Evolutionary conservation across 352 stramenopile species (phyloP).

Genomic region (Pythium angustatum): DNA sequence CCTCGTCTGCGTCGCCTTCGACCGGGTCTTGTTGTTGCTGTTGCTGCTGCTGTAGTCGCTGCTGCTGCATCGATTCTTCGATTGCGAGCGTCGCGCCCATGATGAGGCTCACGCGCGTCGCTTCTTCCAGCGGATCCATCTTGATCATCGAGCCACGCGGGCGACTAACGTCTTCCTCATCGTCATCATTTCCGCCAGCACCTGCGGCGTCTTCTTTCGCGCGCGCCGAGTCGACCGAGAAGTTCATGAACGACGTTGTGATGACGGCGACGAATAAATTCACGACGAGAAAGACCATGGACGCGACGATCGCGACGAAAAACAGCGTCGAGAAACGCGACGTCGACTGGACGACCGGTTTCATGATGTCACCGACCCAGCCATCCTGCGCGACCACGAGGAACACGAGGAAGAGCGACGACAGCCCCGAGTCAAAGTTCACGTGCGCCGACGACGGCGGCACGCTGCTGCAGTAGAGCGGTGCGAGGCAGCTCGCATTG

Average conservation of each 20-base stretch:
- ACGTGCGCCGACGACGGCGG: slow-evolving; percentile 47
- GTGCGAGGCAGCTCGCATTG: slow-evolving; percentile 40
- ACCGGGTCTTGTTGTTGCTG: too few relatives aligned
- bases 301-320: slow-evolving; percentile 70
- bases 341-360: slow-evolving; percentile 65
- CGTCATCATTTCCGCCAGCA: slow-evolving; percentile 30
- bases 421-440: slow-evolving; percentile 76
- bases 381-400: slow-evolving; percentile 78
- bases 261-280: slow-evolving; percentile 85
- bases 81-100: slow-evolving; percentile 80
- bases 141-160: slow-evolving; percentile 44
- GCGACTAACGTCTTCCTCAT: slow-evolving; percentile 19
- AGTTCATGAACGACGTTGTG: slow-evolving; percentile 85
- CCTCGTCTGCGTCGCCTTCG: neutral
- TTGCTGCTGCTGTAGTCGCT: slow-evolving; percentile 16
- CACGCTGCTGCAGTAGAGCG: slow-evolving; percentile 29
- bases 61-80: slow-evolving; percentile 46
- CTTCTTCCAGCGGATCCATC: slow-evolving; percentile 56
- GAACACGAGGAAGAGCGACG: slow-evolving; percentile 75
- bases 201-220: slow-evolving; percentile 4
- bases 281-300: slow-evolving; percentile 82
- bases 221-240: slow-evolving; percentile 43
- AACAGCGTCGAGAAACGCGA: slow-evolving; percentile 58
- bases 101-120: slow-evolving; percentile 79
- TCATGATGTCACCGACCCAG: slow-evolving; percentile 80